Evolutionary conservation across 106 monocot genomes (phyloP).

Genomic region (Dioscorea zingiberensis): DNA sequence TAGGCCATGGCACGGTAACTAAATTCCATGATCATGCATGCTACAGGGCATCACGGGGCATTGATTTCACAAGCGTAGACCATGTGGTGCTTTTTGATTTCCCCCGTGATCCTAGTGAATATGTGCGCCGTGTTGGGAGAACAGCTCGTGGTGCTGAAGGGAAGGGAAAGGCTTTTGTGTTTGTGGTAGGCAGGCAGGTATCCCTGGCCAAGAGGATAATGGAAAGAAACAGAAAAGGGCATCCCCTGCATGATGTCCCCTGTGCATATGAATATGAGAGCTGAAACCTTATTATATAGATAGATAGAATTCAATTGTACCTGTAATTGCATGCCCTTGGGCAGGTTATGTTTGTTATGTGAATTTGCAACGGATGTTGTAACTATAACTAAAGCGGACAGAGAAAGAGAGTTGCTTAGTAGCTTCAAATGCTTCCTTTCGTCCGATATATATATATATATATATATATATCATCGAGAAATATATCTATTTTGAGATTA

Average conservation of each 20-base stretch:
- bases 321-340: too few relatives aligned
- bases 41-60: constrained; percentile 81
- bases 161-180: constrained; percentile 70
- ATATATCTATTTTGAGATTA: too few relatives aligned
- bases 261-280: constrained; percentile 41
- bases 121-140: constrained; percentile 89
- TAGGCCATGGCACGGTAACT: too few relatives aligned
- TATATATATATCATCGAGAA: too few relatives aligned
- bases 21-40: background rate
- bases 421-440: too few relatives aligned
- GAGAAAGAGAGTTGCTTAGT: too few relatives aligned
- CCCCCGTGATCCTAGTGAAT: constrained; percentile 93
- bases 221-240: constrained; percentile 80
- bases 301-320: too few relatives aligned
- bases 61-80: constrained; percentile 75
- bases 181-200: constrained; percentile 90
- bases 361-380: too few relatives aligned
- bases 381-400: too few relatives aligned
- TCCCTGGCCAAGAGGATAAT: constrained; percentile 75
- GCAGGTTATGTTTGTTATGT: too few relatives aligned
- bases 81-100: constrained; percentile 90
- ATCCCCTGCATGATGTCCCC: constrained; percentile 88
- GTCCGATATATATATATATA: too few relatives aligned
- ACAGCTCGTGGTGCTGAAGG: constrained; percentile 84
- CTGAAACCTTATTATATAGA: too few relatives aligned